Percentiles rank a stretch among this genome's conserved stretches.
phyloP scores from a whole-genome alignment of 192 early-diverging fungal species.

The Coemansia sp. region DNA sequence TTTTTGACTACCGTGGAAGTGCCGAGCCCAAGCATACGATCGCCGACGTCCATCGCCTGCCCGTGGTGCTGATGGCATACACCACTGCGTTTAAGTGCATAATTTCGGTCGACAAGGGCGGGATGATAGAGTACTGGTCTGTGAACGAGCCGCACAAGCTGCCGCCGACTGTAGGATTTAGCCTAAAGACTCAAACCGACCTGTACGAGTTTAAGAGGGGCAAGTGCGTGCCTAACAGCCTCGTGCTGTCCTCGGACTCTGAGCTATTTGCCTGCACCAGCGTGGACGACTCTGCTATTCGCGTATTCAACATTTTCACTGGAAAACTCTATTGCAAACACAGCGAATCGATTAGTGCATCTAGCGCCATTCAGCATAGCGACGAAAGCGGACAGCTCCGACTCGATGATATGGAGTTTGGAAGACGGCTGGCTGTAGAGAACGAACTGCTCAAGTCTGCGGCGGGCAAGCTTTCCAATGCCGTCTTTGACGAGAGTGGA shows the following conservation, averaged over 20 bases:
- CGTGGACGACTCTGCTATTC: constrained; percentile 78
- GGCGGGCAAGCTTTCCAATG: constrained; percentile 69
- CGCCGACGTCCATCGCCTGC: constrained; percentile 66
- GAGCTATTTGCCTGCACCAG: constrained; percentile 88
- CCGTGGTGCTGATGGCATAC: constrained; percentile 83
- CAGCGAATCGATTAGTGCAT: constrained; percentile 83
- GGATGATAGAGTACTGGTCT: constrained; percentile 95
- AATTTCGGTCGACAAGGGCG: constrained; percentile 82
- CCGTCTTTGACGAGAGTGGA: constrained; percentile 91
- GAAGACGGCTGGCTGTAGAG: constrained; percentile 87
- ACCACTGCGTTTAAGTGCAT: constrained; percentile 75
- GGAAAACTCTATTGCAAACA: constrained; percentile 91
- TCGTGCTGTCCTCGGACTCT: constrained; percentile 82
- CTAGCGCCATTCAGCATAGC: constrained; percentile 50
- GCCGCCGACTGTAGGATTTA: constrained; percentile 69
- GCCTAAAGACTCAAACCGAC: constrained; percentile 93
- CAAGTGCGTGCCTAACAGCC: constrained; percentile 76
- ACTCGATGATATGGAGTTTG: constrained; percentile 99
- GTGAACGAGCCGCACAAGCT: constrained; percentile 69
- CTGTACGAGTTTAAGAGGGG: constrained; percentile 95
- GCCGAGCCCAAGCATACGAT: constrained; percentile 66
- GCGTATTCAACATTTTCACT: constrained; percentile 81
- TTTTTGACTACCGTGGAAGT: constrained; percentile 84
- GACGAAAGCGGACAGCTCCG: constrained; percentile 65
- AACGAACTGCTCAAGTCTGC: constrained; percentile 80